A percentile compares a stretch with the other conserved stretches of the same genome.
These are phyloP conservation scores for Gardenia jasminoides DNA, from an alignment of 257 asterid genomes.

Conservation along the genomic window DNA sequence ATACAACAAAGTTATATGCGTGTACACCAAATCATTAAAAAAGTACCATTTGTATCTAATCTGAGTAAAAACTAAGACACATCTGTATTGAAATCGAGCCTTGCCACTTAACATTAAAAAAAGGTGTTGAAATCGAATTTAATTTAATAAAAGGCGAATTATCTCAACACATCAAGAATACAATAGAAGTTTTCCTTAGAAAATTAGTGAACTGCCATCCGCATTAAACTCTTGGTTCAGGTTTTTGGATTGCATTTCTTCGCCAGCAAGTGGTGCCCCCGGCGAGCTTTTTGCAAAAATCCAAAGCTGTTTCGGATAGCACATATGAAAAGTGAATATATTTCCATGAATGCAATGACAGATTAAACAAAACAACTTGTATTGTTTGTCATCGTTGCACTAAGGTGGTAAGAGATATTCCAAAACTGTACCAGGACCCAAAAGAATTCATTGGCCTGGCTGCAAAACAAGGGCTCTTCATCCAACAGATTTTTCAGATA, in stretches of 20 bases:
- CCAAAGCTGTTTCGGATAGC: background rate
- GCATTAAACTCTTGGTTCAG: background rate
- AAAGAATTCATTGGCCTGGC: slow-evolving; percentile 19
- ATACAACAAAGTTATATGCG: too few relatives aligned
- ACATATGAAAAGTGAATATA: background rate
- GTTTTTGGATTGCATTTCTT: background rate
- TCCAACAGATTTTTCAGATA: background rate
- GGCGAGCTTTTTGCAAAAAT: background rate
- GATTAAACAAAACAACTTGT: slow-evolving; percentile 7
- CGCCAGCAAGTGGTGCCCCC: background rate
- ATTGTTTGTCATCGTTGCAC: slow-evolving; percentile 2
- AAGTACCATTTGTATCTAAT: too few relatives aligned
- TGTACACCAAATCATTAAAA: too few relatives aligned
- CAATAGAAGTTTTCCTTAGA: background rate
- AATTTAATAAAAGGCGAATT: background rate
- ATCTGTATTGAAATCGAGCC: too few relatives aligned
- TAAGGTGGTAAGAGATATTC: slow-evolving; percentile 18
- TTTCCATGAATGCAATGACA: background rate
- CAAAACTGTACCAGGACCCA: slow-evolving; percentile 15
- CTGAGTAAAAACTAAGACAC: too few relatives aligned
- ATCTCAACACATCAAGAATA: background rate
- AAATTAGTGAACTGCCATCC: too few relatives aligned
- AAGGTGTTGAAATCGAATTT: too few relatives aligned
- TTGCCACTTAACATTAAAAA: too few relatives aligned
- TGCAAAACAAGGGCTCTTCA: slow-evolving; percentile 16